Evolutionary conservation across 192 early-diverging fungal species (phyloP), one percentile per base, ranked within the genome.

Genomic region (Mortierella alpina): DNA sequence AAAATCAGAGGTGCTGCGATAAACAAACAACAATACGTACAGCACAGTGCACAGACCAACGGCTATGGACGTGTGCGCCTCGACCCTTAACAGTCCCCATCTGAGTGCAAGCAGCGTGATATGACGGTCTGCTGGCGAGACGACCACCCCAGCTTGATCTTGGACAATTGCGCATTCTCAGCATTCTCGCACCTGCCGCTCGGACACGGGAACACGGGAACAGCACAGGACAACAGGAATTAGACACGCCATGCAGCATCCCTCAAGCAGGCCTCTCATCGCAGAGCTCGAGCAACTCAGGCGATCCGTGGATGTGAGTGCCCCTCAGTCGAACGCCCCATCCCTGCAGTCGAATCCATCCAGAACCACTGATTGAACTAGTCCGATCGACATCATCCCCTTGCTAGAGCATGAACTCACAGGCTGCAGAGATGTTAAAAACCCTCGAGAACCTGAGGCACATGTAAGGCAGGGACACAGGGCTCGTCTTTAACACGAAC

Each of bases 351-450:
- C 40, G 39, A 18, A 31, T 17, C 22, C 48, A 52, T 52, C 14
- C 17, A 41, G 13, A 12, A n/a, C 12, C 41, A 47, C 22, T 48
- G n/a, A 47, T 18, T 22, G 6, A 23, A 22, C 22, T 22, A 5
- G 20, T 18, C 20, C 39, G 13, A n/a, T 12, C 39, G 22, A 11
- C 22, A 22, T 5, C 47, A 46, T 48, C 45, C 9, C 31, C 50
- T n/a, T 10, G 42, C 50, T 65, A 79, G 76, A 79, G 76, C 42
- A 79, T 79, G 69, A 72, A 79, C 52, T 79, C 69, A 49, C 76
- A 79, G 42, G 63, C 76, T 5, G 76, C 76, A 20, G 76, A 79
- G 50, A 79, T 79, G 58, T 57, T 79, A 18, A 71, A 63, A 42
- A 71, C 66, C 52, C 68, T 72, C 11, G 76, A 79, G n/a, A 66